Conservation (phyloP, 192 early-diverging fungal genomes). For the Chytriomyces hyalinus region DNA sequence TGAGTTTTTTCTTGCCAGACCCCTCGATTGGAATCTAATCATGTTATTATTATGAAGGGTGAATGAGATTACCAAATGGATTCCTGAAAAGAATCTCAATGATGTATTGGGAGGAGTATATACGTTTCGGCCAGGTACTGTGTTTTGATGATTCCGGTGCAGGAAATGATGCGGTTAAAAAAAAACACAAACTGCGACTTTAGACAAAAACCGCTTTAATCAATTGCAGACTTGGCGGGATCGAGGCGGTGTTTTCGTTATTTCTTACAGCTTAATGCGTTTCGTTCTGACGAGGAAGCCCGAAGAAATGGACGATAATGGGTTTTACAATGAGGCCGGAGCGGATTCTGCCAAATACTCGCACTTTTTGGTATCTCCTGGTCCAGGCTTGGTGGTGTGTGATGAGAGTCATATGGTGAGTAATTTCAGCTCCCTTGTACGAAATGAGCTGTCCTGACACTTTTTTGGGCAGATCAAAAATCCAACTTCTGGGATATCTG, state of each 20-base stretch:
- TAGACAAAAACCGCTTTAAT: constrained; percentile 28
- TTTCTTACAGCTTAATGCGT: constrained; percentile 70
- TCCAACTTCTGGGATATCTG: constrained; percentile 21
- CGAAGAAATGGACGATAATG: background rate
- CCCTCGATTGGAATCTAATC: too few species aligned
- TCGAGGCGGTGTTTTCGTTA: constrained; percentile 71
- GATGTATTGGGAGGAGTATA: constrained; percentile 51
- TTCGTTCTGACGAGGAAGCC: constrained; percentile 34
- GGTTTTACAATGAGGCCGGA: too few species aligned
- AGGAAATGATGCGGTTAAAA: background rate
- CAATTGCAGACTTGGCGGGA: constrained; percentile 60
- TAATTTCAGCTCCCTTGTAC: background rate
- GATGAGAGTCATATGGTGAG: constrained; percentile 81
- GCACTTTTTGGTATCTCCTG: constrained; percentile 59
- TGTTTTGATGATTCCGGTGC: background rate
- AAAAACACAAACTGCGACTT: background rate
- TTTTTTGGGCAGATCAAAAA: constrained; percentile 50
- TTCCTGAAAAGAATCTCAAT: constrained; percentile 39
- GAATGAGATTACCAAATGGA: constrained; percentile 74
- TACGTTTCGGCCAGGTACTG: constrained; percentile 45
- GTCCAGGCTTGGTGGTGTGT: constrained; percentile 73
- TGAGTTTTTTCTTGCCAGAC: too few species aligned
- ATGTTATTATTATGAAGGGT: constrained; percentile 30
- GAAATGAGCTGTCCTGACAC: constrained; percentile 2
- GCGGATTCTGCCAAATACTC: background rate